phyloP scores from a whole-genome alignment of 2,329 filamentous ascomycete genomes.

The Pyrenochaeta sp. region DNA sequence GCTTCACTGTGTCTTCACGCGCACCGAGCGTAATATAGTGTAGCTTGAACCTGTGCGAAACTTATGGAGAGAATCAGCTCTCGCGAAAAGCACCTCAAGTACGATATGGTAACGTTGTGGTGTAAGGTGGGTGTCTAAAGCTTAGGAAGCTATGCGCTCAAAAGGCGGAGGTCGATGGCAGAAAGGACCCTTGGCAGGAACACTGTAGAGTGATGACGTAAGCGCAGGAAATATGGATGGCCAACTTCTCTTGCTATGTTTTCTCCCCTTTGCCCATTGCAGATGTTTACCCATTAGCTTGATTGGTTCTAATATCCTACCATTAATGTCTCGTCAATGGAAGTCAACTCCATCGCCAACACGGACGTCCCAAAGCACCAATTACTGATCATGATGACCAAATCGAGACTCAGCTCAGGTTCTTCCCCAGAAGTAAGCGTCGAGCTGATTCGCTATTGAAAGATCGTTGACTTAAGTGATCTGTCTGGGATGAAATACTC shows the following conservation, averaged over 20 bases:
- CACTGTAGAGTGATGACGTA: background rate
- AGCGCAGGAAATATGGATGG: background rate
- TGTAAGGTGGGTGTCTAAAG: slow-evolving; percentile 14
- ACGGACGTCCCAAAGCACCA: too few relatives aligned
- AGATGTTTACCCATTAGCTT: background rate
- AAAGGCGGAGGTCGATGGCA: slow-evolving; percentile 22
- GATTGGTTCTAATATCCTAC: too few relatives aligned
- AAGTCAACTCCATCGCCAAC: too few relatives aligned
- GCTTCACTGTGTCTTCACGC: background rate
- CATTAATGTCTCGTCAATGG: too few relatives aligned
- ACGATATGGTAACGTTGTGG: slow-evolving; percentile 13
- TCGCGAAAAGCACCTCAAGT: background rate
- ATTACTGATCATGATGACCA: too few relatives aligned
- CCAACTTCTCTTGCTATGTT: background rate
- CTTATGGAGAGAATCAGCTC: background rate
- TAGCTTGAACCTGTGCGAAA: background rate
- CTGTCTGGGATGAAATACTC: too few relatives aligned
- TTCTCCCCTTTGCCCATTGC: background rate
- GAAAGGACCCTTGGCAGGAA: slow-evolving; percentile 25
- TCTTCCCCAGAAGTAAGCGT: too few relatives aligned
- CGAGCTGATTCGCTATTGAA: too few relatives aligned
- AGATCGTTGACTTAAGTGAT: too few relatives aligned
- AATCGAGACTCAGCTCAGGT: too few relatives aligned
- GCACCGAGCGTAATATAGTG: background rate
- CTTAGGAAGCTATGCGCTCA: slow-evolving; percentile 26